Evolutionary conservation across 495 filamentous ascomycete genomes (phyloP).

Genomic region (Penicillium lagena): DNA sequence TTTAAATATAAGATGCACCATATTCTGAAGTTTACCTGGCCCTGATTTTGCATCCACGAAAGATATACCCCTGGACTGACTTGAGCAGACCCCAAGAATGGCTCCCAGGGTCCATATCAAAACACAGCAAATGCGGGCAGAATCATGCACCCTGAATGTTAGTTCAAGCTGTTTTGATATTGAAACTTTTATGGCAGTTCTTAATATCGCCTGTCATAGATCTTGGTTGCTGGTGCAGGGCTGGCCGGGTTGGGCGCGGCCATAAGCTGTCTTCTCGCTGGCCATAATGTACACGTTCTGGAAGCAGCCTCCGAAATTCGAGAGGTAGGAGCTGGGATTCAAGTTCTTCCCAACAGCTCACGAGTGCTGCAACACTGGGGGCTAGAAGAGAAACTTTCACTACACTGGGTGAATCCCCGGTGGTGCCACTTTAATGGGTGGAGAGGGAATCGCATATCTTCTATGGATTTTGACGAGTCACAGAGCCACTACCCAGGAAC

Average conservation of each 20-base stretch:
- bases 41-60: too few relatives aligned
- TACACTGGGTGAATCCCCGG: slow-evolving; percentile 42
- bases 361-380: slow-evolving; percentile 50
- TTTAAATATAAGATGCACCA: too few relatives aligned
- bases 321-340: slow-evolving; percentile 48
- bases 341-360: slow-evolving; percentile 50
- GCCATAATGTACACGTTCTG: slow-evolving; percentile 54
- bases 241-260: slow-evolving; percentile 58
- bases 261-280: slow-evolving; percentile 53
- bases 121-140: slow-evolving; percentile 6
- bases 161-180: too few relatives aligned
- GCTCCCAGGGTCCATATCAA: slow-evolving; percentile 14
- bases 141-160: slow-evolving; percentile 5
- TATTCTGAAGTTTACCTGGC: too few relatives aligned
- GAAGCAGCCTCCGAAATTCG: slow-evolving; percentile 52
- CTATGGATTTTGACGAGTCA: slow-evolving; percentile 41
- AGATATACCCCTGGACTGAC: too few relatives aligned
- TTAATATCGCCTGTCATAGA: background rate
- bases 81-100: background rate
- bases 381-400: slow-evolving; percentile 39
- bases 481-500: slow-evolving; percentile 38
- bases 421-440: slow-evolving; percentile 51
- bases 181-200: too few relatives aligned
- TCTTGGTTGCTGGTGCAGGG: slow-evolving; percentile 56
- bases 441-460: slow-evolving; percentile 44